A percentile compares a stretch with the other conserved stretches of the same genome.
Evolutionary conservation across 345 rosid genomes (phyloP).

Genomic region (Brassica cretica): DNA sequence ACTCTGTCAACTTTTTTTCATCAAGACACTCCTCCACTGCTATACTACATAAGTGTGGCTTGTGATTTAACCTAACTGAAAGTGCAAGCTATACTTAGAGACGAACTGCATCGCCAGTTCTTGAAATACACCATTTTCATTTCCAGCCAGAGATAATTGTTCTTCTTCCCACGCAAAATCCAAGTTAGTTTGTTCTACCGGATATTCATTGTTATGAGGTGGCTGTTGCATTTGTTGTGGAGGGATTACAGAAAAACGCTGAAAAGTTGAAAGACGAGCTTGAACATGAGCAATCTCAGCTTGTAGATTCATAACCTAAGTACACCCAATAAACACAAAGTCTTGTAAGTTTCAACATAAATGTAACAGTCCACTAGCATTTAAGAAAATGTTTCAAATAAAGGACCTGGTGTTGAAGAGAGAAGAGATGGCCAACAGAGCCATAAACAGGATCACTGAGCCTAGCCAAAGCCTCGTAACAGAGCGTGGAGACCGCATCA

Average conservation of each 20-base stretch:
- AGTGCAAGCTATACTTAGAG: slow-evolving; percentile 28
- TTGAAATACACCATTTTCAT: slow-evolving; percentile 21
- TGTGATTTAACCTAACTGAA: slow-evolving; percentile 18
- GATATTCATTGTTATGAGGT: slow-evolving; percentile 38
- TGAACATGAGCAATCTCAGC: slow-evolving; percentile 73
- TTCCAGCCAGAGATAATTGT: slow-evolving; percentile 4
- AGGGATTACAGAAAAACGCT: slow-evolving; percentile 36
- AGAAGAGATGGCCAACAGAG: slow-evolving; percentile 68
- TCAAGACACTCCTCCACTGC: background rate
- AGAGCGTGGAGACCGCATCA: slow-evolving; percentile 79
- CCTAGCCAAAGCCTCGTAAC: slow-evolving; percentile 84
- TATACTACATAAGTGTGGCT: background rate
- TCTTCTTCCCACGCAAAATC: slow-evolving; percentile 27
- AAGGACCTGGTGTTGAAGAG: slow-evolving; percentile 82
- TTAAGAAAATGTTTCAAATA: background rate
- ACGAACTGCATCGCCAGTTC: slow-evolving; percentile 28
- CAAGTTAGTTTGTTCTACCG: slow-evolving; percentile 17
- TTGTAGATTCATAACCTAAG: slow-evolving; percentile 74
- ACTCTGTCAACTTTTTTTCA: background rate
- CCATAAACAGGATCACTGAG: slow-evolving; percentile 85
- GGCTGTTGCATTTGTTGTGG: slow-evolving; percentile 25
- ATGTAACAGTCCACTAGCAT: background rate
- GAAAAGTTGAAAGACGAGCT: slow-evolving; percentile 60
- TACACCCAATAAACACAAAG: slow-evolving; percentile 3
- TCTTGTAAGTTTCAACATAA: background rate